Evolutionary conservation across 169 alveolate genomes (phyloP).

Genomic region (Cryptosporidium ryanae): DNA sequence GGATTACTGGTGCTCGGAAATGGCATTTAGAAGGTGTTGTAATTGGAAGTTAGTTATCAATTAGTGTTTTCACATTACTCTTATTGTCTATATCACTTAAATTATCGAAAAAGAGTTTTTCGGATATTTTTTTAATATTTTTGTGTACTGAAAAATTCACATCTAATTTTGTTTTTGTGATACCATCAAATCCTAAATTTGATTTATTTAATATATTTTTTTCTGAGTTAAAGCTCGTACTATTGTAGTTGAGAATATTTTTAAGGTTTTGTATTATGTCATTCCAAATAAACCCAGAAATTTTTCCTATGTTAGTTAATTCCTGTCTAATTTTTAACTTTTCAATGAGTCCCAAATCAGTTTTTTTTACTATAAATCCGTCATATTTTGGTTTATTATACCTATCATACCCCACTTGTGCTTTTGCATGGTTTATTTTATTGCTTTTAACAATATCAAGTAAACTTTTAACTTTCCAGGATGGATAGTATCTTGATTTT

Average conservation of each 20-base stretch:
- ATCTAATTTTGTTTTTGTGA: neutral
- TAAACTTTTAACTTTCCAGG: slow-evolving; percentile 44
- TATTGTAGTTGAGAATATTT: slow-evolving; percentile 1
- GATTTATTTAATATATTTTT: neutral
- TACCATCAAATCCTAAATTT: neutral
- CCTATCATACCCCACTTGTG: slow-evolving; percentile 36
- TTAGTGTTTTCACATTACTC: neutral
- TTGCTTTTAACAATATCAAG: slow-evolving; percentile 21
- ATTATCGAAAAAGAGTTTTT: slow-evolving; percentile 42
- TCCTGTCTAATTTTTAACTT: slow-evolving; percentile 11
- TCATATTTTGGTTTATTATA: slow-evolving; percentile 41
- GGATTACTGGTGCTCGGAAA: slow-evolving; percentile 81
- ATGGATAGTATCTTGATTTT: slow-evolving; percentile 12
- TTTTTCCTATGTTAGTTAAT: slow-evolving; percentile 26
- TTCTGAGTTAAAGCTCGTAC: neutral
- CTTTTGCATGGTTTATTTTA: slow-evolving; percentile 37
- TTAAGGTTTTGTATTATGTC: slow-evolving; percentile 12
- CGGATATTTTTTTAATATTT: slow-evolving; percentile 21
- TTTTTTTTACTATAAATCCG: slow-evolving; percentile 40
- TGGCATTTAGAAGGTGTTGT: slow-evolving; percentile 87
- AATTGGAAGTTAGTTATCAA: slow-evolving; percentile 10
- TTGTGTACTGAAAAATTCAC: neutral
- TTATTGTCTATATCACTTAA: neutral
- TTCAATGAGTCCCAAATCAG: neutral
- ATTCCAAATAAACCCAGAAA: slow-evolving; percentile 55